These are phyloP conservation scores for Dryas alaskensis DNA, from an alignment of 306 rosid genomes.

Conservation along the genomic window DNA sequence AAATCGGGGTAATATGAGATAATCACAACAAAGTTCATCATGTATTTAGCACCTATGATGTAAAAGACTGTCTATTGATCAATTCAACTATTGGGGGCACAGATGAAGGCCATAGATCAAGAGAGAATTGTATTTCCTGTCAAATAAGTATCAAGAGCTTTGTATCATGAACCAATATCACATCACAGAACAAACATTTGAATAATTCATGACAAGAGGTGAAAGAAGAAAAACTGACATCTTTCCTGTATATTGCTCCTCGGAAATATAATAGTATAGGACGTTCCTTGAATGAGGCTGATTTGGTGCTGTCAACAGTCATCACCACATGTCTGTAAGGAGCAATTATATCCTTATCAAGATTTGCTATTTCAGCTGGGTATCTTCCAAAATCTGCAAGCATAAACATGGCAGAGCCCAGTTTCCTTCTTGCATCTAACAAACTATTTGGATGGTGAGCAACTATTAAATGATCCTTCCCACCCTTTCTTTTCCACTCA, in stretches of 20 bases:
- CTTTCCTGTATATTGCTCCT: constrained; percentile 94
- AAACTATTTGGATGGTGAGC: constrained; percentile 97
- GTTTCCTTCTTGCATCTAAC: constrained; percentile 65
- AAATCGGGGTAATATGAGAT: not conserved
- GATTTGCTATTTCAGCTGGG: constrained; percentile 68
- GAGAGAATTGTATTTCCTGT: no score
- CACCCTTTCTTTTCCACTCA: constrained; percentile 74
- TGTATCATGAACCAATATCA: not conserved
- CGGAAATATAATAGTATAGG: constrained; percentile 71
- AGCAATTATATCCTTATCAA: constrained; percentile 83
- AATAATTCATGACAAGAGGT: constrained; percentile 12
- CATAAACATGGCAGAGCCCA: constrained; percentile 85
- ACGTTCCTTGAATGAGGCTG: constrained; percentile 67
- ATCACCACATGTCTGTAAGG: constrained; percentile 74
- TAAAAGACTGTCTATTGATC: not conserved
- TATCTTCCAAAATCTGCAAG: constrained; percentile 99
- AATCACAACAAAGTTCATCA: constrained; percentile 7
- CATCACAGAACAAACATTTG: not conserved
- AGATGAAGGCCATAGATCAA: no score
- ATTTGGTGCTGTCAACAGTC: constrained; percentile 51
- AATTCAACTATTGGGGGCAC: no score
- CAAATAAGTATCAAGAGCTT: not conserved
- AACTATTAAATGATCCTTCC: constrained; percentile 73
- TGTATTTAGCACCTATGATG: constrained; percentile 1
- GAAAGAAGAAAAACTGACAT: constrained; percentile 60